Percentiles rank a stretch among this genome's conserved stretches.
phyloP scores from a whole-genome alignment of 2,329 filamentous ascomycete genomes.

The Microcera coccophila region DNA sequence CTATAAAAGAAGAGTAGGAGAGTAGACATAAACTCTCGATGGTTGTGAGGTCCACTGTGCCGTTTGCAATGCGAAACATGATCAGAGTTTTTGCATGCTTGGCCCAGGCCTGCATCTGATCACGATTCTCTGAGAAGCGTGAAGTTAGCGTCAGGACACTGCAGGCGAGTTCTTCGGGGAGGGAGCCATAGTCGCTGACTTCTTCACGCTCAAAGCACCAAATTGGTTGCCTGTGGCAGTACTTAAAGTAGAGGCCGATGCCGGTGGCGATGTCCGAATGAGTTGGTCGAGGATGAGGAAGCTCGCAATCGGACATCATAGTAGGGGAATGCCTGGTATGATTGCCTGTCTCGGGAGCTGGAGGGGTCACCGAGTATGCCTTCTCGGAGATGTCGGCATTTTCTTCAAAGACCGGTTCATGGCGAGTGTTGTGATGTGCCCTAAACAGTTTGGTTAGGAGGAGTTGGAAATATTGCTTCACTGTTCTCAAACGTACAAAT shows the following conservation, averaged over 20 bases:
- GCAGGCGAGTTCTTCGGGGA: conserved; percentile 40
- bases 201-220: conserved; percentile 45
- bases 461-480: conserved; percentile 27
- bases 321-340: conserved; percentile 22
- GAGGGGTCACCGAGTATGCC: conserved; percentile 31
- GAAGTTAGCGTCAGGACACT: conserved; percentile 40
- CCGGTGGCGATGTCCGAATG: conserved; percentile 33
- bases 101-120: conserved; percentile 33
- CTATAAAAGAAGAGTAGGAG: conserved; percentile 47
- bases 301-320: conserved; percentile 26
- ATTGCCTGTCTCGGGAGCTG: conserved; percentile 23
- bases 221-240: conserved; percentile 42
- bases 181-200: conserved; percentile 30
- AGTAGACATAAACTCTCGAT: conserved; percentile 50
- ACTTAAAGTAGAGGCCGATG: conserved; percentile 40
- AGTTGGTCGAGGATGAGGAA: conserved; percentile 27
- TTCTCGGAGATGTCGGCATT: conserved; percentile 31
- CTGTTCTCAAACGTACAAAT: conserved; percentile 24
- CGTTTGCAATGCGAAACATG: conserved; percentile 50
- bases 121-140: conserved; percentile 35
- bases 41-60: conserved; percentile 45
- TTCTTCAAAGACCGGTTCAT: conserved; percentile 31
- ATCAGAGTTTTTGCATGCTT: conserved; percentile 40
- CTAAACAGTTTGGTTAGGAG: conserved; percentile 26
- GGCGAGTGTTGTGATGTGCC: conserved; percentile 25